These are phyloP conservation scores for Cordyceps farinosa DNA, from an alignment of 2,329 filamentous ascomycete genomes.

Conservation along the genomic window DNA sequence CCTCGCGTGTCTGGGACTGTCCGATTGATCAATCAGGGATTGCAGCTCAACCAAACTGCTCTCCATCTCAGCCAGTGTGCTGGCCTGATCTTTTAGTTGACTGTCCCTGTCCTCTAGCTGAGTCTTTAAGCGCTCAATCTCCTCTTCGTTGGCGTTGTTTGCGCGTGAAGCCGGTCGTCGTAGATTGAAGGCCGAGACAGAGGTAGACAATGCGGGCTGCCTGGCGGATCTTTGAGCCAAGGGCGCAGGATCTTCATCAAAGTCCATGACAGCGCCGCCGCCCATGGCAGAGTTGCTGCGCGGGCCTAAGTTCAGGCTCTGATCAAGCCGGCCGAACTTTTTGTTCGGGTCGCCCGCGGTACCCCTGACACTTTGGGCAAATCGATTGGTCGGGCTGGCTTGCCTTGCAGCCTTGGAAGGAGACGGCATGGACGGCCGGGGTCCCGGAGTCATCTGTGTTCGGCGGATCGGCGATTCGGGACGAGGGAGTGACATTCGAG, in stretches of 20 bases:
- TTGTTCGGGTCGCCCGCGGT: constrained; percentile 61
- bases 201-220: constrained; percentile 52
- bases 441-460: constrained; percentile 58
- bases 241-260: constrained; percentile 58
- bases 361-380: constrained; percentile 61
- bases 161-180: constrained; percentile 51
- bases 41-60: constrained; percentile 75
- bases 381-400: constrained; percentile 50
- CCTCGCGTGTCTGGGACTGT: constrained; percentile 39
- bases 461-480: constrained; percentile 82
- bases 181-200: constrained; percentile 52
- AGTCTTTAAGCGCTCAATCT: constrained; percentile 67
- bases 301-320: constrained; percentile 50
- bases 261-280: constrained; percentile 45
- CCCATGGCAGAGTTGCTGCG: constrained; percentile 60
- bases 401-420: constrained; percentile 41
- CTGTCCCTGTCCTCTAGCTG: constrained; percentile 80
- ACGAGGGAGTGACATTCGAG: constrained; percentile 75
- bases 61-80: constrained; percentile 85
- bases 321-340: constrained; percentile 43
- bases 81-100: constrained; percentile 84
- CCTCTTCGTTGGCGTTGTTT: constrained; percentile 60
- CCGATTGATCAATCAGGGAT: constrained; percentile 60
- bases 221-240: constrained; percentile 49
- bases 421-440: constrained; percentile 53